Evolutionary conservation across 345 rosid species (phyloP).

Genomic region (Lepidium africanum): DNA sequence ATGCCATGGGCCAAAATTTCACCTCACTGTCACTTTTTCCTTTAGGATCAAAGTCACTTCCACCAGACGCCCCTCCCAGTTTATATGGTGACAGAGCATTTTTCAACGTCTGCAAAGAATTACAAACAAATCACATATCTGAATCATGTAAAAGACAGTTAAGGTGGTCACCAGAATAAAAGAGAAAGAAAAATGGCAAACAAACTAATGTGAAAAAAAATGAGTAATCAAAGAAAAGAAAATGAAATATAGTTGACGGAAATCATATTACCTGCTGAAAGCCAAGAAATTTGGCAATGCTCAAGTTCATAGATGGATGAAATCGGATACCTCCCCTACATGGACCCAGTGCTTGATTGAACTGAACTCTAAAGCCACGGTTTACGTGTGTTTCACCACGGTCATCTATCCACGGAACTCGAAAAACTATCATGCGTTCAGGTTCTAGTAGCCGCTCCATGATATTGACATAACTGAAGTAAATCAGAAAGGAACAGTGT

Average conservation of each 20-base stretch:
- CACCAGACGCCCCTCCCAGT: conserved; percentile 99
- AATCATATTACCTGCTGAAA: conserved; percentile 65
- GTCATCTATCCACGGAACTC: conserved; percentile 99
- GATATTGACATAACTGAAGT: conserved; percentile 81
- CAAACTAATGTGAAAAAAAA: not conserved
- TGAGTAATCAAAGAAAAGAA: not conserved
- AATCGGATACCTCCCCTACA: conserved; percentile 96
- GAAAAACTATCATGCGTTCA: conserved; percentile 82
- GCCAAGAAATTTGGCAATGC: conserved; percentile 90
- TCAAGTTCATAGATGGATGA: conserved; percentile 86
- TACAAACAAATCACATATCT: conserved; percentile 1
- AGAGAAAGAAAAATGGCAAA: not conserved
- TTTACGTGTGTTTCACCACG: conserved; percentile 96
- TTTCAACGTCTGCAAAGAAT: conserved; percentile 64
- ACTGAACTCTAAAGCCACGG: conserved; percentile 93
- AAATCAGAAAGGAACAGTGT: conserved; percentile 18
- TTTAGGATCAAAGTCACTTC: conserved; percentile 98
- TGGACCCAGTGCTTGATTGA: conserved; percentile 93
- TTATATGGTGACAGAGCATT: conserved; percentile 93
- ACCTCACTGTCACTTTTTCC: conserved; percentile 99
- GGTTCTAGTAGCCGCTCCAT: conserved; percentile 97
- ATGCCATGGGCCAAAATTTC: conserved; percentile 11
- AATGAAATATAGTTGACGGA: not conserved
- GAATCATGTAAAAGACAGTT: not conserved
- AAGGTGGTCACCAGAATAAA: not conserved